Evolutionary conservation across 1,284 basidiomycete genomes (phyloP).

Genomic region (Cryptococcus sp.): DNA sequence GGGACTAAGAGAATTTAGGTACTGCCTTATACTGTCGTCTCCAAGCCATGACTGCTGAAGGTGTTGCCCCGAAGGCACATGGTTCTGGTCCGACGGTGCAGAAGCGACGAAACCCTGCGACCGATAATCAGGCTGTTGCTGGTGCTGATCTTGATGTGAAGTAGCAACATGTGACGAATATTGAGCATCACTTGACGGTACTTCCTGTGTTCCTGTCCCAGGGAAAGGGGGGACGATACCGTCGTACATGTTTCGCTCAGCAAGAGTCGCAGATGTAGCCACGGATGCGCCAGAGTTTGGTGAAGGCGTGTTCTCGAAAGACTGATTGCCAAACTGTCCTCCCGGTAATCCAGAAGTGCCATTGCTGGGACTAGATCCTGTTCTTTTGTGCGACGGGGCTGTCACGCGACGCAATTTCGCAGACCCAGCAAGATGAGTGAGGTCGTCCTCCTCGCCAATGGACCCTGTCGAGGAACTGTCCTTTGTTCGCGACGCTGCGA

Average conservation of each 20-base stretch:
- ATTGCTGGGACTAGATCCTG: constrained; percentile 11
- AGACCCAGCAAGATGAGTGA: constrained; percentile 37
- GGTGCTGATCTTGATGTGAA: not conserved
- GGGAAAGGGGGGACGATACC: constrained; percentile 25
- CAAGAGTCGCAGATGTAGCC: constrained; percentile 22
- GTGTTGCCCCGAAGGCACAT: not conserved
- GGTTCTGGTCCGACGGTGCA: not conserved
- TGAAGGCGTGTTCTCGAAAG: constrained; percentile 11
- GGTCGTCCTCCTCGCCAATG: constrained; percentile 36
- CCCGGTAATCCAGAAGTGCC: not conserved
- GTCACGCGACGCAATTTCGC: constrained; percentile 33
- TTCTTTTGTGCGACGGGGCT: constrained; percentile 5
- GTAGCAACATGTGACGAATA: not conserved
- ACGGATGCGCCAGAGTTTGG: constrained; percentile 16
- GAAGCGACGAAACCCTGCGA: not conserved
- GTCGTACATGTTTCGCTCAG: constrained; percentile 18
- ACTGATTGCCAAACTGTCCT: not conserved
- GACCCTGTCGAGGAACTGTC: not conserved
- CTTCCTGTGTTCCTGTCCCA: constrained; percentile 1
- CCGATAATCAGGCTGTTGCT: not conserved
- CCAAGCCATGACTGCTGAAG: constrained; percentile 6
- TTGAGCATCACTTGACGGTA: not conserved
- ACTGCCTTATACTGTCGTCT: constrained; percentile 11
- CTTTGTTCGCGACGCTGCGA: constrained; percentile 17
- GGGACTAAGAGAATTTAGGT: constrained; percentile 6